A percentile compares a stretch with the other conserved stretches of the same genome.
These are phyloP conservation scores for Favolaschia claudopus DNA, from an alignment of 768 basidiomycete species.

Conservation along the genomic window DNA sequence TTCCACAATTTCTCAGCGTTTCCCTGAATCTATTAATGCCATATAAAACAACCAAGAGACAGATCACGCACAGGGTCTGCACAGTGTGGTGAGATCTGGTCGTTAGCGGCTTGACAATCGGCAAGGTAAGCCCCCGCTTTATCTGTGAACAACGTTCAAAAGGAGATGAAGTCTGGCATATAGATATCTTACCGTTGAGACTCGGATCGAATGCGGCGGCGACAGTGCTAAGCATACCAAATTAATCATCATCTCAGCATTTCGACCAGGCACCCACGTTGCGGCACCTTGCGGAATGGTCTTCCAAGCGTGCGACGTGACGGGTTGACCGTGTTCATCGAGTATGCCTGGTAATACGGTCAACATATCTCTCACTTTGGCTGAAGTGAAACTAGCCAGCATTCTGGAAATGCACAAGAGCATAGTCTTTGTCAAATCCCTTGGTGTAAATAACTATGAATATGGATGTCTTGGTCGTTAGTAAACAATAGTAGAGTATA, in stretches of 20 bases:
- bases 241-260: background rate
- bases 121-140: constrained; percentile 3
- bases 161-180: background rate
- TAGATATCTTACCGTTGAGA: background rate
- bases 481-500: too few species aligned
- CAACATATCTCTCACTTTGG: background rate
- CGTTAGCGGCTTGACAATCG: background rate
- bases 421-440: too few species aligned
- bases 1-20: background rate
- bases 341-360: background rate
- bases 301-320: background rate
- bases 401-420: too few species aligned
- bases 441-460: too few species aligned
- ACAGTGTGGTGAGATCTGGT: background rate
- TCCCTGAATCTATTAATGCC: too few species aligned
- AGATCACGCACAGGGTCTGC: constrained; percentile 6
- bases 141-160: background rate
- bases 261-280: background rate
- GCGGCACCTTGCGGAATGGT: background rate
- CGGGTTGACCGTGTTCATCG: background rate
- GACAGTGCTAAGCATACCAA: background rate
- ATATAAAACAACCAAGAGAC: background rate
- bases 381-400: background rate
- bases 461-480: too few species aligned
- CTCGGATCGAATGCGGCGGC: constrained; percentile 5